Evolutionary conservation across 163 green algal genomes (phyloP), one percentile per base, ranked within the genome.

Genomic region (Prototheca wickerhamii): DNA sequence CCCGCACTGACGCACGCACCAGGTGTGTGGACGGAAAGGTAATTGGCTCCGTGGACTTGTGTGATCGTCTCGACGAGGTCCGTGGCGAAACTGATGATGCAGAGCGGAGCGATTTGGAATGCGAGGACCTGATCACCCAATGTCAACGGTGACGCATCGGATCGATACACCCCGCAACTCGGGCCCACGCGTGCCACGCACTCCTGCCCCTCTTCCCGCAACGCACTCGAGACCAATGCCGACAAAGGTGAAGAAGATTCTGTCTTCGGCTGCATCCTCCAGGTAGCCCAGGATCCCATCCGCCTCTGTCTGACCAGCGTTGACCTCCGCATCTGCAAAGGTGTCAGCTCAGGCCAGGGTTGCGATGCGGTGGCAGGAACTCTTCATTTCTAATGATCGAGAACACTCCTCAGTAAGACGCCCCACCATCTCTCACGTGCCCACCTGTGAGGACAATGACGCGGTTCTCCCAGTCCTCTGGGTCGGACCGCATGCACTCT

Each of bases 11-110:
- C 0, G 20, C 7, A 2, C 65, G 37, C n/a, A 63, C 66, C 70
- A 15, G 70, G 70, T 4, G 25, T 46, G 44, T 77, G 70, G 20
- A 77, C 50, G 2, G 32, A 61, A 46, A 67, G 76, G 54, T 77
- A 77, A 33, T 75, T 73, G 42, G 66, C 66, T 0, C 70, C 70
- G 12, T 7, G 43, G 18, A 64, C 53, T 26, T 53, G 54, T 40
- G n/a, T 43, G 15, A 77, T 56, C 2, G 26, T 17, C 46, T 77
- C 58, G 2, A 67, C 43, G 31, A 77, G 60, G 40, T 64, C 35
- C 2, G 70, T 77, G 63, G 76, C 70, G 58, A 77, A 73, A 53
- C 46, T 69, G 46, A n/a, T n/a, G n/a, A n/a, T n/a, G n/a, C n/a
- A n/a, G n/a, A n/a, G n/a, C n/a, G n/a, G n/a, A n/a, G n/a, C n/a